A percentile compares a stretch with the other conserved stretches of the same genome.
Conservation (phyloP, 768 basidiomycete genomes). For the Auriscalpium orientale region DNA sequence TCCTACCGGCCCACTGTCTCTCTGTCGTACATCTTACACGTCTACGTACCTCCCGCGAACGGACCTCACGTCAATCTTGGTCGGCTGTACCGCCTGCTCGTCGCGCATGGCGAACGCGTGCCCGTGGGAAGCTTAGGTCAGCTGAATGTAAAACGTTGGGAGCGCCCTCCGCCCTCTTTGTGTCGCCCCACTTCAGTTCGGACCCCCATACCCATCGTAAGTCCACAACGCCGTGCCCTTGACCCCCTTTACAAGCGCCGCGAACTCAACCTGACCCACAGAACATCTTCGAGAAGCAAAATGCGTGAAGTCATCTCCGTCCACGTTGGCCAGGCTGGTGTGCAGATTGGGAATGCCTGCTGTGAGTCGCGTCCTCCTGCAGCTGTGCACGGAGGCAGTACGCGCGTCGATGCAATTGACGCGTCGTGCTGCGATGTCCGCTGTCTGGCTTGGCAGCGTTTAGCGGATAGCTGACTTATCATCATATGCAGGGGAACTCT, state of each 20-base stretch:
- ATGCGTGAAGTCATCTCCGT: constrained; percentile 98
- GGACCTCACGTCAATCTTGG: too few species aligned
- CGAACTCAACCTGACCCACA: constrained; percentile 1
- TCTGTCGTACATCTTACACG: too few species aligned
- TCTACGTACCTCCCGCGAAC: too few species aligned
- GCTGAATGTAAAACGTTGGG: constrained; percentile 17
- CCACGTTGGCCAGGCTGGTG: constrained; percentile 98
- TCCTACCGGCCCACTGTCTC: too few species aligned
- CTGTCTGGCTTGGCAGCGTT: too few species aligned
- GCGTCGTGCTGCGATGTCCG: too few species aligned
- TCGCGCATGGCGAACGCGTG: constrained; percentile 12
- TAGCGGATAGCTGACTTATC: too few species aligned
- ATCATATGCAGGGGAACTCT: constrained; percentile 77
- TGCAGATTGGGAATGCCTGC: constrained; percentile 97
- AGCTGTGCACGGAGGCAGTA: not conserved
- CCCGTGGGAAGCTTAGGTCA: constrained; percentile 1
- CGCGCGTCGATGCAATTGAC: too few species aligned
- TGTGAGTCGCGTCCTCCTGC: constrained; percentile 52
- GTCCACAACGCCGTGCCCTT: constrained; percentile 7
- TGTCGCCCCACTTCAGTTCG: constrained; percentile 24
- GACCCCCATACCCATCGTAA: constrained; percentile 17
- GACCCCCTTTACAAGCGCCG: constrained; percentile 1
- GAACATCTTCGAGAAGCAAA: constrained; percentile 21
- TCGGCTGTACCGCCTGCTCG: not conserved
- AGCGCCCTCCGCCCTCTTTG: constrained; percentile 28